phyloP scores from a whole-genome alignment of 768 basidiomycete genomes.

The Hydnum rufescens region DNA sequence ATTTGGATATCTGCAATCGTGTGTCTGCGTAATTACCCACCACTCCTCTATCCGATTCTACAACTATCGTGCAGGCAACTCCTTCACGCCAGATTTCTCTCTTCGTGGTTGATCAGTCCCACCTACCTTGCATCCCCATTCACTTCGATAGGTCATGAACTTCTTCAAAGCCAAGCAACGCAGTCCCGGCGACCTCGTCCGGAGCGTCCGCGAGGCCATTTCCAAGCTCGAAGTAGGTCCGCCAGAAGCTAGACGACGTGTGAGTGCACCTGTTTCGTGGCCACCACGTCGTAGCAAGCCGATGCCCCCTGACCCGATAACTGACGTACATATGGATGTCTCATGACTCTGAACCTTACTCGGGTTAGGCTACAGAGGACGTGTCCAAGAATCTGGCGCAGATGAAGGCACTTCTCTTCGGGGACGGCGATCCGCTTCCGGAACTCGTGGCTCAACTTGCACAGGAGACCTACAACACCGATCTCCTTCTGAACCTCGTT shows the following conservation, averaged over 20 bases:
- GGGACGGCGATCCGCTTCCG: conserved; percentile 76
- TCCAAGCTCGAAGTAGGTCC: conserved; percentile 53
- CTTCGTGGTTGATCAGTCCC: no score
- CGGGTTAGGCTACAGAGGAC: conserved; percentile 61
- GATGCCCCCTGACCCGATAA: neutral
- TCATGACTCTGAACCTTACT: neutral
- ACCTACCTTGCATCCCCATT: no score
- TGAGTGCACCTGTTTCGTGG: conserved; percentile 20
- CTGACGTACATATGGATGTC: neutral
- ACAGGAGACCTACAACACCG: conserved; percentile 85
- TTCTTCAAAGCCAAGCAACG: conserved; percentile 87
- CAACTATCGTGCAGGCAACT: no score
- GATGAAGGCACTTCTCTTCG: conserved; percentile 71
- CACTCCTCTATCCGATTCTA: no score
- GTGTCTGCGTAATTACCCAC: no score
- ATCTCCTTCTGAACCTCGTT: conserved; percentile 43
- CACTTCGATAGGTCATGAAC: conserved; percentile 42
- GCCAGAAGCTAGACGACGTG: conserved; percentile 67
- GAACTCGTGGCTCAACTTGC: conserved; percentile 88
- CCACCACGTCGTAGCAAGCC: neutral
- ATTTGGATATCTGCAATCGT: no score
- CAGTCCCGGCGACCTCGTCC: conserved; percentile 74
- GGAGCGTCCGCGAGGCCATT: conserved; percentile 59
- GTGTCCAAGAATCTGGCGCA: conserved; percentile 77
- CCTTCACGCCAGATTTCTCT: no score